These are phyloP conservation scores for Pulveroboletus sp. DNA, from an alignment of 768 basidiomycete genomes.

Conservation along the genomic window DNA sequence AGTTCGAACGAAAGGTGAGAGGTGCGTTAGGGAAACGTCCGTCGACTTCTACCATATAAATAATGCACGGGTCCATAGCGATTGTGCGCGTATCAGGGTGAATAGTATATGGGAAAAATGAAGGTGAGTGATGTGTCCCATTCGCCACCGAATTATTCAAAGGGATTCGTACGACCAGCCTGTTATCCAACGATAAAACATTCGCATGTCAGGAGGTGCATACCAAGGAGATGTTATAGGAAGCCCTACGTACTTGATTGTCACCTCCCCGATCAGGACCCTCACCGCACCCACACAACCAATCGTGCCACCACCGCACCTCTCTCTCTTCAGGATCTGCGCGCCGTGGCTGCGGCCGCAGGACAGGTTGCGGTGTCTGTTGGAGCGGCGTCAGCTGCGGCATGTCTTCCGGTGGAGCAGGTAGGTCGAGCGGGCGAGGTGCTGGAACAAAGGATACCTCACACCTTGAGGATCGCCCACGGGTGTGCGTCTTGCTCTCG, in stretches of 20 bases:
- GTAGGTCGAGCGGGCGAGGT: constrained; percentile 57
- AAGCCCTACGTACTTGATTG: constrained; percentile 49
- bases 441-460: constrained; percentile 32
- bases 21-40: background rate
- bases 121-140: background rate
- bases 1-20: constrained; percentile 6
- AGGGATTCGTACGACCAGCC: constrained; percentile 72
- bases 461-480: constrained; percentile 1
- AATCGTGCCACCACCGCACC: constrained; percentile 79
- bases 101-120: constrained; percentile 6
- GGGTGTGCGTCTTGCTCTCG: background rate
- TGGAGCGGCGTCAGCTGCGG: constrained; percentile 34
- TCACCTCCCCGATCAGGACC: constrained; percentile 71
- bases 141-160: constrained; percentile 31
- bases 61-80: constrained; percentile 12
- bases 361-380: constrained; percentile 30
- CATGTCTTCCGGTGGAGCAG: constrained; percentile 38
- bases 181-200: constrained; percentile 21
- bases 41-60: constrained; percentile 1
- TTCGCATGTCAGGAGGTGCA: background rate
- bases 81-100: constrained; percentile 2
- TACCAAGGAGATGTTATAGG: background rate
- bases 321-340: constrained; percentile 26
- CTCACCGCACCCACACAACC: constrained; percentile 77
- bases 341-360: constrained; percentile 23